Evolutionary conservation across 2,329 filamentous ascomycete species (phyloP).

Genomic region (Lojkania enalia): DNA sequence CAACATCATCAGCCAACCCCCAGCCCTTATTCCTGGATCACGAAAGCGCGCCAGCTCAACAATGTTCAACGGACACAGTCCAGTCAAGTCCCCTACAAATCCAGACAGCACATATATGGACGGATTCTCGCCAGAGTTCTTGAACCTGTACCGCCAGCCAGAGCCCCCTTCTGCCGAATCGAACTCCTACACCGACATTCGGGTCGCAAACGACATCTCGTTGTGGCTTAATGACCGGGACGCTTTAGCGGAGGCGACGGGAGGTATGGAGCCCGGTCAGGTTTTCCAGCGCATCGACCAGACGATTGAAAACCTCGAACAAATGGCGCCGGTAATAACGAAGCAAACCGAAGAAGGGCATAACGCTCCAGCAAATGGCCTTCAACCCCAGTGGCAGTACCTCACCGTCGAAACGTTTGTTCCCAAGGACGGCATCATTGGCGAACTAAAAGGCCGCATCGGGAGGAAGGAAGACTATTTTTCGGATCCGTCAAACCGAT

Average conservation of each 20-base stretch:
- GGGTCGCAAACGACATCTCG: conserved; percentile 73
- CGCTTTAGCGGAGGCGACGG: conserved; percentile 68
- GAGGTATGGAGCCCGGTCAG: conserved; percentile 64
- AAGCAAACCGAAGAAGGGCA: conserved; percentile 58
- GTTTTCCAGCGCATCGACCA: conserved; percentile 68
- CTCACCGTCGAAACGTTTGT: conserved; percentile 60
- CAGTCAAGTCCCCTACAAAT: conserved; percentile 73
- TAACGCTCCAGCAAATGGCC: conserved; percentile 55
- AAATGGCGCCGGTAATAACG: conserved; percentile 55
- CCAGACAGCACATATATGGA: conserved; percentile 66
- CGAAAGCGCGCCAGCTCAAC: conserved; percentile 64
- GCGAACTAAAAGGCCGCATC: conserved; percentile 69
- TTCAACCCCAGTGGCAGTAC: conserved; percentile 70
- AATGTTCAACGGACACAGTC: conserved; percentile 68
- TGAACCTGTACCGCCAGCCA: conserved; percentile 71
- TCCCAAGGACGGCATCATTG: conserved; percentile 59
- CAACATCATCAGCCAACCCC: conserved; percentile 67
- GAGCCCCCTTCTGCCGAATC: conserved; percentile 60
- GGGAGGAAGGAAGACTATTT: conserved; percentile 54
- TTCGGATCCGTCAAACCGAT: conserved; percentile 50
- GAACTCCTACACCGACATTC: conserved; percentile 78
- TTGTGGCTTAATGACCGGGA: conserved; percentile 77
- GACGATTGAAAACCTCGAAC: conserved; percentile 57
- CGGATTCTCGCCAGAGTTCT: conserved; percentile 74
- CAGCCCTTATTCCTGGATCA: conserved; percentile 64